Evolutionary conservation across 768 basidiomycete genomes (phyloP).

Genomic region (Suillus discolor): DNA sequence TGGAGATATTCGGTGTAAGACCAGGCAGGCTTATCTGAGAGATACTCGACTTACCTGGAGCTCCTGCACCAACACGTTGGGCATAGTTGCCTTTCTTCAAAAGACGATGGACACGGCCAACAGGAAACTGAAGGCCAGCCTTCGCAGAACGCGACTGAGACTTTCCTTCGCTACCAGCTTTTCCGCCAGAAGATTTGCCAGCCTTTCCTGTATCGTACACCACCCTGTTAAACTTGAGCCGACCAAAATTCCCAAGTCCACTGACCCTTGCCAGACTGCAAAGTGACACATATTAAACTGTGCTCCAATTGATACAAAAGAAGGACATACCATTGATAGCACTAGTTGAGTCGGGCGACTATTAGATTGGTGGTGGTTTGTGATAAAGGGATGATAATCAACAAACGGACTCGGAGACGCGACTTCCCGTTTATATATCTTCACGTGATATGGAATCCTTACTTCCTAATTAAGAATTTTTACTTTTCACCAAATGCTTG

Average conservation of each 20-base stretch:
- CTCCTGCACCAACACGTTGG: slow-evolving; percentile 87
- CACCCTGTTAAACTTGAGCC: slow-evolving; percentile 10
- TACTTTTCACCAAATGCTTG: slow-evolving; percentile 18
- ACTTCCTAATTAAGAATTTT: slow-evolving; percentile 22
- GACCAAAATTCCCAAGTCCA: background rate
- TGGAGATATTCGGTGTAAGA: slow-evolving; percentile 25
- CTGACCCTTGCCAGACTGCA: slow-evolving; percentile 36
- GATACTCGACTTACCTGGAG: slow-evolving; percentile 57
- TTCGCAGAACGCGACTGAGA: slow-evolving; percentile 73
- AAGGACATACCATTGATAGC: slow-evolving; percentile 29
- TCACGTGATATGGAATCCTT: slow-evolving; percentile 29
- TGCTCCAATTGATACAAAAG: background rate
- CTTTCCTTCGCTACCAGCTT: slow-evolving; percentile 51
- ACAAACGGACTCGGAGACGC: slow-evolving; percentile 28
- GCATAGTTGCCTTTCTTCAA: slow-evolving; percentile 88
- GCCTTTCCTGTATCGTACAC: slow-evolving; percentile 48
- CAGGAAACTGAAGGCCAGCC: slow-evolving; percentile 82
- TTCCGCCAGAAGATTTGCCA: slow-evolving; percentile 52
- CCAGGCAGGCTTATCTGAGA: background rate
- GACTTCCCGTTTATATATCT: slow-evolving; percentile 36
- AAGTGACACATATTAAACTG: slow-evolving; percentile 8
- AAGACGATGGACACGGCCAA: slow-evolving; percentile 91
- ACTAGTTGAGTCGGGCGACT: slow-evolving; percentile 13
- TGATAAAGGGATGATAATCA: slow-evolving; percentile 32
- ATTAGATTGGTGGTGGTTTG: slow-evolving; percentile 27